Base-by-base conservation (phyloP, 306 rosid genomes). In the Chamaecrista fasciculata region DNA sequence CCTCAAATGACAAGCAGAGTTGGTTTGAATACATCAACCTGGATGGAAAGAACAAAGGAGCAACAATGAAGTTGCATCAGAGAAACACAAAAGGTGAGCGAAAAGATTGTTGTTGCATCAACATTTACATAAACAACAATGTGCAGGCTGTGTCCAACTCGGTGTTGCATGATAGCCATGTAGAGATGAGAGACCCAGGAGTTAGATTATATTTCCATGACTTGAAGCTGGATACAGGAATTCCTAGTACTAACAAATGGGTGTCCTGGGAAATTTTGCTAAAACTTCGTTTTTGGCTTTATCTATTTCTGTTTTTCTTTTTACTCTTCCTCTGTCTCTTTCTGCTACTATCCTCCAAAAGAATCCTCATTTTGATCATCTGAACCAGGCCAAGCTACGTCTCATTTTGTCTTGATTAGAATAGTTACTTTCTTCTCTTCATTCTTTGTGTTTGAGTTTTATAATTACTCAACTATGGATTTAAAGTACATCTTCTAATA, bases 71-170 rank as follows among this genome's bases (percentile, higher is more conserved):
- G 0, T 16, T 82, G 76, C 68, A 66, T 11, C 78, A 70, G 11
- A 66, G 78, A 79, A 55, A 51, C 73, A 44, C 48, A 28, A 70
- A 82, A 71, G 55, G 75, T 46, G 78, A 82, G 52, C 5, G 76
- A 44, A 60, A 70, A 61, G 80, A 78, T 82, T 70, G 62, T 34
- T 78, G 80, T 29, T 82, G 80, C 76, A 71, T 82, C 66, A 82
- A 82, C 72, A 78, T 82, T 47, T 82, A 82, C 62, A 74, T 82
- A 2, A 82, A 78, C 81, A 82, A 76, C 59, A 82, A 82, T 0
- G 78, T 82, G 70, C 80, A 82, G 19, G 86, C 80, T 53, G 80
- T 82, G 48, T 52, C 78, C 47, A 82, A 74, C 62, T 82, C 86
- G 0, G 83, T 78, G 66, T 39, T 82, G 69, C 75, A 31, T 61